Conservation (phyloP, 1,139 yeast genomes). For the Diutina ranongensis region DNA sequence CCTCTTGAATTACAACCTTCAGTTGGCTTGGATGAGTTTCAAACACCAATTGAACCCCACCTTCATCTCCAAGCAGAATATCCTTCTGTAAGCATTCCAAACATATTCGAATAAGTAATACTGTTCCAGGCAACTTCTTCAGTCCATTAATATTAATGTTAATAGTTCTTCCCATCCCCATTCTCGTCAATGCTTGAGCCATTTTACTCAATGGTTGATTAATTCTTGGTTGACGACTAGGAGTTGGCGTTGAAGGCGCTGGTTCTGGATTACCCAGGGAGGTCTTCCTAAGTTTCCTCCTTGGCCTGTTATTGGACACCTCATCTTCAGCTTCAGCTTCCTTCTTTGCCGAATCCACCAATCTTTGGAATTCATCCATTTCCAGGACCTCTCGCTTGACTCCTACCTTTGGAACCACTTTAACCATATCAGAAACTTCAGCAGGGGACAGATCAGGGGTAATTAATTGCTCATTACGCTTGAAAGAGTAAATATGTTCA, state of each 20-base stretch:
- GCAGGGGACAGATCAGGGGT: not conserved
- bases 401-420: not conserved
- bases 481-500: not conserved
- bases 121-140: constrained; percentile 4
- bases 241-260: not conserved
- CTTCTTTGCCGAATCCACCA: not conserved
- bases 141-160: not conserved
- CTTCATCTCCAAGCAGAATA: not conserved
- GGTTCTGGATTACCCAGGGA: not conserved
- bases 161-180: constrained; percentile 3
- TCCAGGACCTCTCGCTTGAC: not conserved
- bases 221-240: not conserved
- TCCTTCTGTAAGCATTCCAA: not conserved
- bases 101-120: not conserved
- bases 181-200: not conserved
- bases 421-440: not conserved
- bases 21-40: not conserved
- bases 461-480: not conserved
- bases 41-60: not conserved
- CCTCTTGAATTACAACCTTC: not conserved
- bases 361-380: not conserved
- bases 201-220: not conserved
- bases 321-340: not conserved
- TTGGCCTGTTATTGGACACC: not conserved
- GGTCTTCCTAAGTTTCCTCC: not conserved